Evolutionary conservation across 148 eudicot genomes (phyloP), one percentile per base, ranked within the genome.

Genomic region (Rhododendron molle): DNA sequence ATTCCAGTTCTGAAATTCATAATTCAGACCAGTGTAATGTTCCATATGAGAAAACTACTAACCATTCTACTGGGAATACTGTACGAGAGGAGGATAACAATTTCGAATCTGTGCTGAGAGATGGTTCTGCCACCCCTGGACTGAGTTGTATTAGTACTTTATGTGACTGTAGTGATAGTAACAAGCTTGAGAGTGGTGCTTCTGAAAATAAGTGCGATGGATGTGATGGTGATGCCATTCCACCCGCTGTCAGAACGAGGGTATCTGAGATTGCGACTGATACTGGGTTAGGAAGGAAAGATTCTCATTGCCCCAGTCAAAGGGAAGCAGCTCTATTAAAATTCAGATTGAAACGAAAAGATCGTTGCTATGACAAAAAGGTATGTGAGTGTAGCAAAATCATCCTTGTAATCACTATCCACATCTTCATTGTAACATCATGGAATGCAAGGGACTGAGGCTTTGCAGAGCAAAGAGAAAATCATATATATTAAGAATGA

Each of bases 321-420:
- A 90, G 97, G 83, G 97, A 94, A 88, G 98, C 93, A 15, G 99
- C 98, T 83, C 90, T 97, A 5, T 88, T 69, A 26, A 97, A 94
- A 56, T 97, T 95, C 85, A 93, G 98, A 2, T 85, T 95, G 91
- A 97, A 95, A 92, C 89, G 98, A 83, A 97, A 95, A 88, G 99
- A 97, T 58, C 89, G 99, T 89, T 97, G 98, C 94, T 97, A 82
- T 84, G 98, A 94, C 81, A 95, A 97, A 91, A 97, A 97, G 98
- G 99, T 96, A 91, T 32, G 76, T 32, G 21, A 30, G 40, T 32
- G 12, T 71, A 14, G 76, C 76, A 30, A 30, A 71, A 71, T 71
- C 76, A 30, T 32, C 38, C 76, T 15, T 15, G 34, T 30, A 18
- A 85, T 20, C 43, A 18, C 43, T 50, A 79, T 76, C 43, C 77